Percentiles rank a stretch among this genome's conserved stretches.
Evolutionary conservation across 495 filamentous ascomycete genomes (phyloP).

Genomic region (Aspergillus diversus): DNA sequence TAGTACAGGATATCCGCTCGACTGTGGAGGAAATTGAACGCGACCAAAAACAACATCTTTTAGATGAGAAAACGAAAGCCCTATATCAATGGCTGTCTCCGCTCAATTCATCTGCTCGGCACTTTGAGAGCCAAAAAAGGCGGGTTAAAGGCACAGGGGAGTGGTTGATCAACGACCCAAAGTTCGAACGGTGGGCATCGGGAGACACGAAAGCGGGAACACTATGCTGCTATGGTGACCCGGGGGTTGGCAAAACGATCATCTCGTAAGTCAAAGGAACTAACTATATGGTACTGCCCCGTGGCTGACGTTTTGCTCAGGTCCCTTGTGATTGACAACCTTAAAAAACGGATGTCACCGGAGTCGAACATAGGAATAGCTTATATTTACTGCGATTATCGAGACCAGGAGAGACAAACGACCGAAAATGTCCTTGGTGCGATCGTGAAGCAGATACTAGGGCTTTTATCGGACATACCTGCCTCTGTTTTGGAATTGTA

Average conservation of each 20-base stretch:
- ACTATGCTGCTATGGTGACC: slow-evolving; percentile 18
- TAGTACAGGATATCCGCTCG: slow-evolving; percentile 1
- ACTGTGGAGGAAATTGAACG: background rate
- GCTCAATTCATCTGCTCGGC: slow-evolving; percentile 9
- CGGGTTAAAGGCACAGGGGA: slow-evolving; percentile 23
- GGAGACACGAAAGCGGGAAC: background rate
- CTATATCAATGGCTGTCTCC: slow-evolving; percentile 26
- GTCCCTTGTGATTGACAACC: slow-evolving; percentile 18
- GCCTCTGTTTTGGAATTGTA: slow-evolving; percentile 4
- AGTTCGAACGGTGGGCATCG: slow-evolving; percentile 18
- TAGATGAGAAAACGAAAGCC: slow-evolving; percentile 8
- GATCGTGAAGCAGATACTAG: slow-evolving; percentile 28
- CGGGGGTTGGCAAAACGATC: slow-evolving; percentile 37
- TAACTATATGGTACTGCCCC: background rate
- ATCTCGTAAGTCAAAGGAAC: slow-evolving; percentile 25
- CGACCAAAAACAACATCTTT: background rate
- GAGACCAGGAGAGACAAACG: slow-evolving; percentile 27
- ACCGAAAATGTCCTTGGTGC: slow-evolving; percentile 24
- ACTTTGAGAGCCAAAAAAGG: slow-evolving; percentile 4
- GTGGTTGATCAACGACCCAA: slow-evolving; percentile 24
- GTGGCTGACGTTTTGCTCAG: background rate
- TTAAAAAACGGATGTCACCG: slow-evolving; percentile 6
- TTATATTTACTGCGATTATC: slow-evolving; percentile 40
- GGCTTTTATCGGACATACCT: slow-evolving; percentile 14
- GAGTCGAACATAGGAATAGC: slow-evolving; percentile 21